Percentiles rank a stretch among this genome's conserved stretches.
Conservation (phyloP, 495 filamentous ascomycete species). For the Neurospora discreta region DNA sequence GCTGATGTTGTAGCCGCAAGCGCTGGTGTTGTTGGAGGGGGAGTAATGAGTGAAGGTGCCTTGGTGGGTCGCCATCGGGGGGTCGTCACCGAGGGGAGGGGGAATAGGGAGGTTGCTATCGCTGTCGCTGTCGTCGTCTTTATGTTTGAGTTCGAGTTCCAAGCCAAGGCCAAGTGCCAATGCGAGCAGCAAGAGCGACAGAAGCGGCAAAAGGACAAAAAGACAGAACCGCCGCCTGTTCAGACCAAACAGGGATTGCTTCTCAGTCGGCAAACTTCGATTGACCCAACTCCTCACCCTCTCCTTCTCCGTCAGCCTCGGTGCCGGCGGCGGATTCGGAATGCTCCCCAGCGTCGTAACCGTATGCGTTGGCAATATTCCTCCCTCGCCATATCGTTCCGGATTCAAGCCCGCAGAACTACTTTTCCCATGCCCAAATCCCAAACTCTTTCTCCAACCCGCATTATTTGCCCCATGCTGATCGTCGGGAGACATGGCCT, state of each 20-base stretch:
- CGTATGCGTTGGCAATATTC: neutral
- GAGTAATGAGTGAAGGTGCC: conserved; percentile 17
- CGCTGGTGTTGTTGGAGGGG: conserved; percentile 41
- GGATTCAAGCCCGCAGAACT: neutral
- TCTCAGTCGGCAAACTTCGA: neutral
- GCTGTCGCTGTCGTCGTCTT: neutral
- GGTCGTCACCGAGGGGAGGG: neutral
- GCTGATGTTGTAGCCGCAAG: conserved; percentile 51
- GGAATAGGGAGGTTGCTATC: neutral
- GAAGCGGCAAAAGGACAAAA: neutral
- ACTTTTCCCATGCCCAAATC: neutral
- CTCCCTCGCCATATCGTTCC: neutral
- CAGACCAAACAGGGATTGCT: neutral
- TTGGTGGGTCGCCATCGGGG: neutral
- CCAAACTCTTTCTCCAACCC: neutral
- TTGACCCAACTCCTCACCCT: neutral
- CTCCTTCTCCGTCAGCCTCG: neutral
- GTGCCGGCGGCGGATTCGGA: neutral
- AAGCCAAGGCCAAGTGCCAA: neutral
- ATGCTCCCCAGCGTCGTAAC: neutral
- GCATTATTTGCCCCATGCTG: neutral
- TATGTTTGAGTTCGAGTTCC: neutral
- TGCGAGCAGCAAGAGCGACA: neutral
- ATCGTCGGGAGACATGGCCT: neutral
- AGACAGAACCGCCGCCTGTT: neutral